A percentile compares a stretch with the other conserved stretches of the same genome.
These are phyloP conservation scores for Kwoniella dendrophila DNA, from an alignment of 768 basidiomycete species.

Conservation along the genomic window DNA sequence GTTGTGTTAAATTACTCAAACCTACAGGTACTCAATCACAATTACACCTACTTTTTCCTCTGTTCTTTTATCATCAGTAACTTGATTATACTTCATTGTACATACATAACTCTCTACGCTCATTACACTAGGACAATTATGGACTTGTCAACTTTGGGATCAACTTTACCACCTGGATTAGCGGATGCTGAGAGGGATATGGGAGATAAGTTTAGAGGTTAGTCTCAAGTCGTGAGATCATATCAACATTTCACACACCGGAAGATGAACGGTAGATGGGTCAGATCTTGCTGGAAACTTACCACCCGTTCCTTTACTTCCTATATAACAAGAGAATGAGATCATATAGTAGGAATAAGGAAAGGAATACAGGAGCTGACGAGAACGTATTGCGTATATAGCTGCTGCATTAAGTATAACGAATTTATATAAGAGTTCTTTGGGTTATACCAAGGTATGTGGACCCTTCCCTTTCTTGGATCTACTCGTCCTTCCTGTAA, in stretches of 20 bases:
- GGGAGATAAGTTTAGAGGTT: slow-evolving; percentile 53
- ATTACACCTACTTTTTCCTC: background rate
- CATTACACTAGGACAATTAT: slow-evolving; percentile 22
- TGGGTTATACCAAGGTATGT: slow-evolving; percentile 48
- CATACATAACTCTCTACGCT: background rate
- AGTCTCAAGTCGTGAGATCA: too few relatives aligned
- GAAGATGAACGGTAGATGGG: too few relatives aligned
- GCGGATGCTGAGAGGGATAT: slow-evolving; percentile 52
- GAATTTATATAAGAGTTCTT: slow-evolving; percentile 45
- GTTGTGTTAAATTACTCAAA: too few relatives aligned
- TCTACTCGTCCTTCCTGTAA: background rate
- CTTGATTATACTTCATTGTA: background rate
- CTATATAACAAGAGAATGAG: background rate
- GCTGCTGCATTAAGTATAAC: slow-evolving; percentile 50
- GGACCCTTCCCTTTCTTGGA: background rate
- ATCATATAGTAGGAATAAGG: background rate
- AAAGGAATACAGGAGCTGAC: background rate
- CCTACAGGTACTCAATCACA: too few relatives aligned
- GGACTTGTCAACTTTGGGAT: slow-evolving; percentile 44
- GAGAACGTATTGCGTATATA: slow-evolving; percentile 2
- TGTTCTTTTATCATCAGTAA: background rate
- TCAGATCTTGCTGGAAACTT: background rate
- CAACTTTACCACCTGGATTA: slow-evolving; percentile 44
- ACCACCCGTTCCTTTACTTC: background rate
- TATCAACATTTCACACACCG: too few relatives aligned